phyloP scores from a whole-genome alignment of 1,284 basidiomycete species.

The Ganoderma sinense region DNA sequence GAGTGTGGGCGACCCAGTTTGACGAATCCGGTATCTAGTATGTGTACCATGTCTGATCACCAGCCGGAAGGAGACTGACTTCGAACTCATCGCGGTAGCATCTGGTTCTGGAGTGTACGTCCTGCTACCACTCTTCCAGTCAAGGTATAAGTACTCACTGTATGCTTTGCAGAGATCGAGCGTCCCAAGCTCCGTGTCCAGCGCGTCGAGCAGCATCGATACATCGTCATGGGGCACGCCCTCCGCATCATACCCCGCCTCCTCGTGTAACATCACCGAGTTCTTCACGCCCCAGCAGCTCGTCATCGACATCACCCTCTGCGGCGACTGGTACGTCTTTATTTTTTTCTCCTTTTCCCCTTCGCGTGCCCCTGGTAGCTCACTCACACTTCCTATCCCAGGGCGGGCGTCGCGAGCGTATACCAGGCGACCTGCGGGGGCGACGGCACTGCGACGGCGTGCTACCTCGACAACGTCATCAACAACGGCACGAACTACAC shows the following conservation, averaged over 20 bases:
- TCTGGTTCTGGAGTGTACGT: constrained; percentile 74
- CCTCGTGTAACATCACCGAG: constrained; percentile 53
- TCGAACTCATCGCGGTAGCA: constrained; percentile 43
- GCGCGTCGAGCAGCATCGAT: constrained; percentile 49
- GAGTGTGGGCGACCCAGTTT: constrained; percentile 70
- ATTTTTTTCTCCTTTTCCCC: constrained; percentile 7
- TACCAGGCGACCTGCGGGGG: constrained; percentile 50
- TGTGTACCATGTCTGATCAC: too few species aligned
- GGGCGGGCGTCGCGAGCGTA: constrained; percentile 53
- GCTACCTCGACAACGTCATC: constrained; percentile 61
- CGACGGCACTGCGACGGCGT: constrained; percentile 37
- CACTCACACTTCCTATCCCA: constrained; percentile 23
- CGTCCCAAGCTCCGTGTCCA: constrained; percentile 38
- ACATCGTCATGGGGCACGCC: constrained; percentile 65
- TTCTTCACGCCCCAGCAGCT: constrained; percentile 63
- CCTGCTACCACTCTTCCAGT: background rate
- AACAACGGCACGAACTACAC: constrained; percentile 56
- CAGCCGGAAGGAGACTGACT: too few species aligned
- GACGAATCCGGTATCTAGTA: constrained; percentile 52
- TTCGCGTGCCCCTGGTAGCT: background rate
- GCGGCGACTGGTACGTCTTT: constrained; percentile 54
- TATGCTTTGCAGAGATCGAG: constrained; percentile 44
- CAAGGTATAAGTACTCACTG: background rate
- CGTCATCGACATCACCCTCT: constrained; percentile 65
- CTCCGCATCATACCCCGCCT: constrained; percentile 60